Conservation (phyloP, 345 rosid genomes). For the Viola odorata region DNA sequence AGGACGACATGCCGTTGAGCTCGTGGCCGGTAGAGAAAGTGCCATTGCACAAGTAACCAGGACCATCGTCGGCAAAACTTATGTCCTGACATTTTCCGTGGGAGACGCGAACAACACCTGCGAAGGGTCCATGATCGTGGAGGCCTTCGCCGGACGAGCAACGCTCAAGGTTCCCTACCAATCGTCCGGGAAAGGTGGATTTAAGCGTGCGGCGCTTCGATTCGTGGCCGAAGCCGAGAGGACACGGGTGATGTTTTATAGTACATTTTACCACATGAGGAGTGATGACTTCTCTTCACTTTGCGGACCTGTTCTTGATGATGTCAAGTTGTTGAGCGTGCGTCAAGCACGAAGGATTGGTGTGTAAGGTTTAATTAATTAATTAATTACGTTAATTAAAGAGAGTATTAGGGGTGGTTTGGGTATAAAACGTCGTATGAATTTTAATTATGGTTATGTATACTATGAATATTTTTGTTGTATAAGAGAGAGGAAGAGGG, state of each 20-base stretch:
- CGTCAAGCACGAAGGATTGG: conserved; percentile 8
- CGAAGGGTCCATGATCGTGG: conserved; percentile 60
- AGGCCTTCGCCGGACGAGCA: conserved; percentile 56
- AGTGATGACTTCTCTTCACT: conserved; percentile 64
- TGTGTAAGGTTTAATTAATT: neutral
- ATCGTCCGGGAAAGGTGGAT: conserved; percentile 66
- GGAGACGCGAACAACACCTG: conserved; percentile 68
- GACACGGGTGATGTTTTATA: conserved; percentile 58
- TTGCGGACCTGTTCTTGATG: conserved; percentile 80
- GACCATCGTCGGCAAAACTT: conserved; percentile 37
- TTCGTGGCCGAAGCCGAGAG: conserved; percentile 47
- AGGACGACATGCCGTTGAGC: conserved; percentile 35
- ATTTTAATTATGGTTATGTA: neutral
- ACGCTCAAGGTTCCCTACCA: conserved; percentile 43
- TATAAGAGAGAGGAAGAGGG: neutral
- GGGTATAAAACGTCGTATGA: neutral
- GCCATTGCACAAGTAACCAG: conserved; percentile 55
- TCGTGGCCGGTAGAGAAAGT: conserved; percentile 73
- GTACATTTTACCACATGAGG: conserved; percentile 63
- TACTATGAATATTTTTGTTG: neutral
- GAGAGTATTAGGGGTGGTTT: neutral
- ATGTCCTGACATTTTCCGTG: conserved; percentile 46
- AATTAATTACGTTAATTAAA: neutral
- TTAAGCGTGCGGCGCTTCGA: conserved; percentile 36
- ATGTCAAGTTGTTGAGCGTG: conserved; percentile 46